These are phyloP conservation scores for Zarea fungicola DNA, from an alignment of 2,329 filamentous ascomycete species.

Conservation along the genomic window DNA sequence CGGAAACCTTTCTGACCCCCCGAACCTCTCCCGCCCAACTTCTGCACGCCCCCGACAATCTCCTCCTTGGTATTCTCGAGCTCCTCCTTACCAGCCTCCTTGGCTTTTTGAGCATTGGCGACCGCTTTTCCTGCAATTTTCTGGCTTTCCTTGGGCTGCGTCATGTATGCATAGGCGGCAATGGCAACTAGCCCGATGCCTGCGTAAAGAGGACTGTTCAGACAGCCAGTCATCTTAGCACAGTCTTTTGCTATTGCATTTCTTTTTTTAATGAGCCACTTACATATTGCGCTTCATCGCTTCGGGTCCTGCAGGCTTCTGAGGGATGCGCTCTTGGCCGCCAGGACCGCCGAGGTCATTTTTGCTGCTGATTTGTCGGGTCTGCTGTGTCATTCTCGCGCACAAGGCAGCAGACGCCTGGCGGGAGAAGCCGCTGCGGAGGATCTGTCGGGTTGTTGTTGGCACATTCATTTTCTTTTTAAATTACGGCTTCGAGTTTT, in stretches of 20 bases:
- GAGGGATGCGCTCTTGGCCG: slow-evolving; percentile 26
- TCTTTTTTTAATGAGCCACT: neutral
- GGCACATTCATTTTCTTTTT: neutral
- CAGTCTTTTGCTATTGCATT: neutral
- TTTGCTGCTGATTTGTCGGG: slow-evolving; percentile 11
- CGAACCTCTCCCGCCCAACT: slow-evolving; percentile 7
- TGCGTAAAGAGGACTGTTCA: slow-evolving; percentile 24
- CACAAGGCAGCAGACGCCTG: no score
- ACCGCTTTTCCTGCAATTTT: slow-evolving; percentile 2
- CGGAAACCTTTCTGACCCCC: slow-evolving; percentile 6
- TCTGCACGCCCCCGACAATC: neutral
- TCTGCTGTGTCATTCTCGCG: slow-evolving; percentile 1
- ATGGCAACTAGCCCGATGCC: slow-evolving; percentile 23
- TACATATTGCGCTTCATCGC: slow-evolving; percentile 29
- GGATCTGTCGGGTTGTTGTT: slow-evolving; percentile 3
- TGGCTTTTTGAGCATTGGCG: neutral
- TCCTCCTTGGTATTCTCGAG: slow-evolving; percentile 7
- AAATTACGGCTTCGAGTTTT: neutral
- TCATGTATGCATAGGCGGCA: slow-evolving; percentile 25
- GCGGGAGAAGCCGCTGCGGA: neutral
- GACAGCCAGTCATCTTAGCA: neutral
- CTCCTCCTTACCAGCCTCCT: neutral
- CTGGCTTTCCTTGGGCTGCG: slow-evolving; percentile 11
- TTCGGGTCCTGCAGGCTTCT: slow-evolving; percentile 25
- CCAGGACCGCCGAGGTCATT: slow-evolving; percentile 29